Percentiles rank a stretch among this genome's conserved stretches.
Conservation (phyloP, 2,329 filamentous ascomycete species). For the Pestalotiopsis sp. region DNA sequence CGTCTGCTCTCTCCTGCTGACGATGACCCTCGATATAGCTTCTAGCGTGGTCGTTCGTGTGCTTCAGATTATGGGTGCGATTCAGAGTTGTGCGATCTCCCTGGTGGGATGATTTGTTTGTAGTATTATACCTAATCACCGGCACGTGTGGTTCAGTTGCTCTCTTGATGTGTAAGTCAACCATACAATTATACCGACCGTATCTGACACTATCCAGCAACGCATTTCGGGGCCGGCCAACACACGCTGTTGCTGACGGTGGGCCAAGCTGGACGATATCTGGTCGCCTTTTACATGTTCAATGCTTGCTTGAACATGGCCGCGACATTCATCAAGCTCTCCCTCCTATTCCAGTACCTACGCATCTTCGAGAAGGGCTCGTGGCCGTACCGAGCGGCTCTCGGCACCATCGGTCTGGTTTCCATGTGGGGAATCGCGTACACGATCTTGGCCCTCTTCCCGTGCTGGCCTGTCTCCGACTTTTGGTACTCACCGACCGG, state of each 20-base stretch:
- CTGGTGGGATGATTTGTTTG: constrained; percentile 39
- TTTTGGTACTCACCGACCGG: constrained; percentile 31
- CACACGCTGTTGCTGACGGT: constrained; percentile 14
- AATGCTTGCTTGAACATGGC: constrained; percentile 18
- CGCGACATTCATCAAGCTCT: constrained; percentile 39
- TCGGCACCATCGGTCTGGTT: constrained; percentile 26
- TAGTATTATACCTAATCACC: constrained; percentile 31
- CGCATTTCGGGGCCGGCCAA: constrained; percentile 11
- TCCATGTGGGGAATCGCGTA: constrained; percentile 34
- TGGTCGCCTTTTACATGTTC: constrained; percentile 14
- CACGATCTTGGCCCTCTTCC: constrained; percentile 30
- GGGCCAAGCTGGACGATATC: constrained; percentile 9
- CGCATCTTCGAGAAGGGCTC: constrained; percentile 31
- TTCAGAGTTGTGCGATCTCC: constrained; percentile 26
- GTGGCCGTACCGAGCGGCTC: constrained; percentile 24
- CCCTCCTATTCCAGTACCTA: constrained; percentile 39
- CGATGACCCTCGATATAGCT: constrained; percentile 16
- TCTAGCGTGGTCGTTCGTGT: constrained; percentile 30
- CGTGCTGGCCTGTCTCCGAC: constrained; percentile 32
- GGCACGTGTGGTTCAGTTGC: constrained; percentile 29
- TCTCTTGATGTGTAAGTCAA: constrained; percentile 22
- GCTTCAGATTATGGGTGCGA: constrained; percentile 30
- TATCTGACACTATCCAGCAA: not conserved
- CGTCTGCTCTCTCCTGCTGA: not conserved
- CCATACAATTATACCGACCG: not conserved